Percentiles rank a stretch among this genome's conserved stretches.
phyloP scores from a whole-genome alignment of 2,329 filamentous ascomycete species.

The Aspergillus pseudoviridinutans region DNA sequence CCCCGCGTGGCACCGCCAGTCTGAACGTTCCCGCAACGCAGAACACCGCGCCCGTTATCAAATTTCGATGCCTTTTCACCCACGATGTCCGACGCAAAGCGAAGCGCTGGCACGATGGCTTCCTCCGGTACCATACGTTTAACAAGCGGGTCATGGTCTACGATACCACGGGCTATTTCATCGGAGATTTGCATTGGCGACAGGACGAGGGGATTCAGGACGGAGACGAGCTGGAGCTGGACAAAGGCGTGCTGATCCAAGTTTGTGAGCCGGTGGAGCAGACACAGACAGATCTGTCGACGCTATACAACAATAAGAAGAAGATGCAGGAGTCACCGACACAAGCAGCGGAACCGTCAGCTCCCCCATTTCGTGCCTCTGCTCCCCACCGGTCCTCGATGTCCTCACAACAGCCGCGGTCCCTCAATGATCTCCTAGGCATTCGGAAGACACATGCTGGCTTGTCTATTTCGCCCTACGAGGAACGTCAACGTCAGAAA shows the following conservation, averaged over 20 bases:
- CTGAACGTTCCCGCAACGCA: constrained; percentile 49
- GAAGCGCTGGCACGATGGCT: constrained; percentile 92
- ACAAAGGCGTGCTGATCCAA: constrained; percentile 73
- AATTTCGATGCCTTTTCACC: constrained; percentile 83
- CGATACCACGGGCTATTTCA: constrained; percentile 71
- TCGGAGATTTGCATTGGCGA: constrained; percentile 82
- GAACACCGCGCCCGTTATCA: constrained; percentile 70
- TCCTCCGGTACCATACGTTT: constrained; percentile 82
- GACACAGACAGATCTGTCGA: constrained; percentile 72
- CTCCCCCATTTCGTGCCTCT: constrained; percentile 42
- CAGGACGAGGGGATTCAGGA: constrained; percentile 65
- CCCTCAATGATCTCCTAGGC: constrained; percentile 62
- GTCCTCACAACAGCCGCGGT: constrained; percentile 48
- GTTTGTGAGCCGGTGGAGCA: constrained; percentile 71
- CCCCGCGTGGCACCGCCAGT: constrained; percentile 29
- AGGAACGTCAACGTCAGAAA: constrained; percentile 33
- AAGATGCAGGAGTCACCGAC: constrained; percentile 27
- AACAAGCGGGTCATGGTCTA: constrained; percentile 90
- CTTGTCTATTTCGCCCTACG: constrained; percentile 65
- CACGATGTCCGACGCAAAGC: constrained; percentile 80
- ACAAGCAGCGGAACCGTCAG: constrained; percentile 28
- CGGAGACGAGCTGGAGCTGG: constrained; percentile 76
- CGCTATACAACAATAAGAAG: constrained; percentile 67
- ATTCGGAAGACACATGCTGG: constrained; percentile 61
- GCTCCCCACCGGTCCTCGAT: constrained; percentile 20